These are phyloP conservation scores for Pseudogymnoascus sp. DNA, from an alignment of 2,329 filamentous ascomycete species.

Conservation along the genomic window DNA sequence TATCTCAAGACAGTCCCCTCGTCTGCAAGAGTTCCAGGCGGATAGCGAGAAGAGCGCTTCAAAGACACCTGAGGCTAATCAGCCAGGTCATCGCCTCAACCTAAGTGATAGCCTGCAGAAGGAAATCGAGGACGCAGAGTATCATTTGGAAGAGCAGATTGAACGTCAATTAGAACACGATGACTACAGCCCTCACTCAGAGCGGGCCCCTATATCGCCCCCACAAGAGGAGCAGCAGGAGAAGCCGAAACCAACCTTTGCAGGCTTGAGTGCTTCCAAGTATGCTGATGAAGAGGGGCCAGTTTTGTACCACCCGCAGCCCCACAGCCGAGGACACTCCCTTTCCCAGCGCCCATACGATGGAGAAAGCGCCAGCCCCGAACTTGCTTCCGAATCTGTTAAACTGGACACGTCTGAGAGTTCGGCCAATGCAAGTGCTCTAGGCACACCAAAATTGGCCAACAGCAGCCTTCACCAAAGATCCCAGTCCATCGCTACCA, in stretches of 20 bases:
- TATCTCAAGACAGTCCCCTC: constrained; percentile 44
- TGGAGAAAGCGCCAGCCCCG: constrained; percentile 43
- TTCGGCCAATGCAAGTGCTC: constrained; percentile 66
- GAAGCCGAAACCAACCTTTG: constrained; percentile 15
- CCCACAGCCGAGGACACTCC: constrained; percentile 67
- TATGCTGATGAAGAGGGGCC: constrained; percentile 50
- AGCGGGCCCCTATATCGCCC: constrained; percentile 19
- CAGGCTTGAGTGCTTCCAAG: constrained; percentile 28
- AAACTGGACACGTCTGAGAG: constrained; percentile 54
- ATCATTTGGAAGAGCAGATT: constrained; percentile 73
- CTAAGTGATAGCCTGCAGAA: constrained; percentile 71
- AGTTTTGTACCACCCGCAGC: constrained; percentile 63
- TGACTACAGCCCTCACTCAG: constrained; percentile 60
- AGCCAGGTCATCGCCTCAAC: constrained; percentile 60
- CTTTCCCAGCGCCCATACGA: constrained; percentile 60
- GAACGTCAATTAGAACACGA: constrained; percentile 72
- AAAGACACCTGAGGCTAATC: constrained; percentile 46
- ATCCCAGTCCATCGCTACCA: constrained; percentile 50
- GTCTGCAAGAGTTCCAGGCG: constrained; percentile 66
- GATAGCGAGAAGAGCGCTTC: constrained; percentile 54
- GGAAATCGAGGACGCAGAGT: constrained; percentile 79
- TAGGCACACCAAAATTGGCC: constrained; percentile 54
- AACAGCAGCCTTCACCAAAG: constrained; percentile 46
- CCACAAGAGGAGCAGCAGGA: constrained; percentile 18
- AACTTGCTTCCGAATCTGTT: constrained; percentile 21